Percentiles rank a stretch among this genome's conserved stretches.
Conservation (phyloP, 495 filamentous ascomycete genomes). For the Daldinia childiae region DNA sequence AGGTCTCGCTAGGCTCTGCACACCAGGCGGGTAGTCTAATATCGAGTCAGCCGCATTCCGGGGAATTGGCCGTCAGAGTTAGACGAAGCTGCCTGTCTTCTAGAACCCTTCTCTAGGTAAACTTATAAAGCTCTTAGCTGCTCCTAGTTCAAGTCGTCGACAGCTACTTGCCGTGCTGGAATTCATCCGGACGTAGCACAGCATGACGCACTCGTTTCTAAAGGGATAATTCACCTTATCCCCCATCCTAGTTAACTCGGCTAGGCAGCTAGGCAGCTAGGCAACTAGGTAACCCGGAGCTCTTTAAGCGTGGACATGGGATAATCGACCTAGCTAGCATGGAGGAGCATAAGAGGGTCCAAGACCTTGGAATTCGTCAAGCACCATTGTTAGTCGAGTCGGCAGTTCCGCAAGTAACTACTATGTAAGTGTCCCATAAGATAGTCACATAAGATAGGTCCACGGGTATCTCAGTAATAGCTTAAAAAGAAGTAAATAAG, state of each 20-base stretch:
- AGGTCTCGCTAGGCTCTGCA: constrained; percentile 35
- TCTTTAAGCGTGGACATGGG: constrained; percentile 25
- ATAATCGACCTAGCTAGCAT: constrained; percentile 20
- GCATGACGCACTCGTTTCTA: constrained; percentile 20
- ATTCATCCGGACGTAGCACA: constrained; percentile 36
- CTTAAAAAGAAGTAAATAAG: neutral
- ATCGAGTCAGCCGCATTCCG: constrained; percentile 42
- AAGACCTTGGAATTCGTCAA: constrained; percentile 28
- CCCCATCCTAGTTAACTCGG: constrained; percentile 33
- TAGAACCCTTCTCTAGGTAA: constrained; percentile 29
- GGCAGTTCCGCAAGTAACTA: constrained; percentile 2
- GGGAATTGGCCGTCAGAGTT: constrained; percentile 29
- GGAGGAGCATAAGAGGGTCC: constrained; percentile 20
- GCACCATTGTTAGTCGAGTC: neutral
- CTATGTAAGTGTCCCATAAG: constrained; percentile 19
- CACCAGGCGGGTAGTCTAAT: constrained; percentile 39
- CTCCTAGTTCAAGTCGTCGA: constrained; percentile 7
- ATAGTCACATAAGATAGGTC: neutral
- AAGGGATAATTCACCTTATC: constrained; percentile 31
- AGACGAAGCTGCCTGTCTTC: constrained; percentile 32
- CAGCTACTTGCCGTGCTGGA: constrained; percentile 12
- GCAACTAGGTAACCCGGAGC: constrained; percentile 30
- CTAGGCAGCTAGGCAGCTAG: no score
- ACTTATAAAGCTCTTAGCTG: constrained; percentile 21
- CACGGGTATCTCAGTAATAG: neutral